Base-by-base conservation (phyloP, 192 early-diverging fungal genomes). In the Podila verticillata region DNA sequence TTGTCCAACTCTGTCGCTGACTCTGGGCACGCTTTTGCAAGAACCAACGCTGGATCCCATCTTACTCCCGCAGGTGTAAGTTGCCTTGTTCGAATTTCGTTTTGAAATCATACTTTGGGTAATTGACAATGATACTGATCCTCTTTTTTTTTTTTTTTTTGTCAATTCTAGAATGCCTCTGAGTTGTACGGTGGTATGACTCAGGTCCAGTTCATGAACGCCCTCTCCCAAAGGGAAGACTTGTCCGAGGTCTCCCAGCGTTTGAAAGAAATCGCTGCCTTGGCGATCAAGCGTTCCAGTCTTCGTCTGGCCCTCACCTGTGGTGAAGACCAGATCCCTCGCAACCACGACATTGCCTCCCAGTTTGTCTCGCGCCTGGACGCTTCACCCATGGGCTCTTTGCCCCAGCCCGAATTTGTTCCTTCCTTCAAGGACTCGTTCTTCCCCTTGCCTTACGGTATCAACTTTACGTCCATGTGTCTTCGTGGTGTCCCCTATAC, bases 401-500 rank as follows among this genome's bases (percentile, higher is more conserved):
- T 60, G 39, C 8, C 65, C 5, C 82, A 84, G 79, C 39, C 74
- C 24, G 70, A 49, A 2, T 94, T 92, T 61, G 63, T 57, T 0
- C 81, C 91, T 4, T 63, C 75, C 9, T 90, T 84, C 66, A 65
- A 71, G 32, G 91, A 92, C 35, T 88, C 89, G 29, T 96, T 96
- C 83, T 94, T 92, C 73, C 90, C 93, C 9, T 81, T 96, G 47
- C 96, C 96, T 3, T 93, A 94, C 64, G 88, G 92, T 22, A 92
- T 97, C 36, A 97, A 97, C 82, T 97, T 93, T 69, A 91, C 92
- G 6, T 90, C 91, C 29, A 86, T 90, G 67, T 87, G 88, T 5
- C 90, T 92, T 24, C 86, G 89, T 32, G 91, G 92, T 24, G 95
- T 97, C 0, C 95, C 96, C 30, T 97, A 95, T 70, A 93, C 87